Conservation (phyloP, 495 filamentous ascomycete genomes). For the Emericellopsis terricola region DNA sequence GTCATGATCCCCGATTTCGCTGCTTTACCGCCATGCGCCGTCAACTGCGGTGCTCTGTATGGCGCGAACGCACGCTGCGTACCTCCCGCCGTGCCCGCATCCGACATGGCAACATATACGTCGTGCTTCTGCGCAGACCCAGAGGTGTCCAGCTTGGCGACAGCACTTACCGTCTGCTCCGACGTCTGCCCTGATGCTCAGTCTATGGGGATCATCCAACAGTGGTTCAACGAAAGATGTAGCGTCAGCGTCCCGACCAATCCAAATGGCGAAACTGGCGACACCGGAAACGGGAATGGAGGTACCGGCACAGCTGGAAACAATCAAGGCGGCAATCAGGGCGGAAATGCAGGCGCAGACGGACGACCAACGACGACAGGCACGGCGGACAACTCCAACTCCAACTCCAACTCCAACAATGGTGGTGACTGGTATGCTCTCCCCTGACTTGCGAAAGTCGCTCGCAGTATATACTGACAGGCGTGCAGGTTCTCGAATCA, state of each 20-base stretch:
- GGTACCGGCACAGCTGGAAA: slow-evolving; percentile 7
- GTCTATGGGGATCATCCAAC: slow-evolving; percentile 22
- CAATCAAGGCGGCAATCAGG: background rate
- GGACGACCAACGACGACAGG: background rate
- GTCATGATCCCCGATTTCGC: slow-evolving; percentile 28
- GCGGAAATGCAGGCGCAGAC: slow-evolving; percentile 5
- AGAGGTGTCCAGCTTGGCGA: slow-evolving; percentile 22
- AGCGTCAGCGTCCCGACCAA: slow-evolving; percentile 6
- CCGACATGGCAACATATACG: slow-evolving; percentile 12
- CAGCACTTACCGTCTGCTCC: slow-evolving; percentile 22
- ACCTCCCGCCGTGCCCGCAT: slow-evolving; percentile 16
- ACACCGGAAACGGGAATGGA: background rate
- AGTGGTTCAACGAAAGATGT: slow-evolving; percentile 31
- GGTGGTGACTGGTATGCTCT: slow-evolving; percentile 12
- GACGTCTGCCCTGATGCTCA: slow-evolving; percentile 13
- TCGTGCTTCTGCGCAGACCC: slow-evolving; percentile 27
- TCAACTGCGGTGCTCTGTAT: slow-evolving; percentile 27
- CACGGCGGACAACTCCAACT: background rate
- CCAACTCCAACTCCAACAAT: background rate
- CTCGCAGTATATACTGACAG: slow-evolving; percentile 2
- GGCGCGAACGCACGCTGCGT: slow-evolving; percentile 37
- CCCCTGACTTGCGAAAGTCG: background rate
- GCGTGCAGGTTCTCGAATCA: slow-evolving; percentile 26
- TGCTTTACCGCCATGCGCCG: slow-evolving; percentile 26
- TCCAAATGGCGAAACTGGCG: slow-evolving; percentile 1